A percentile compares a stretch with the other conserved stretches of the same genome.
These are phyloP conservation scores for Musa schizocarpa DNA, from an alignment of 176 grass and related monocot genomes.

Conservation along the genomic window DNA sequence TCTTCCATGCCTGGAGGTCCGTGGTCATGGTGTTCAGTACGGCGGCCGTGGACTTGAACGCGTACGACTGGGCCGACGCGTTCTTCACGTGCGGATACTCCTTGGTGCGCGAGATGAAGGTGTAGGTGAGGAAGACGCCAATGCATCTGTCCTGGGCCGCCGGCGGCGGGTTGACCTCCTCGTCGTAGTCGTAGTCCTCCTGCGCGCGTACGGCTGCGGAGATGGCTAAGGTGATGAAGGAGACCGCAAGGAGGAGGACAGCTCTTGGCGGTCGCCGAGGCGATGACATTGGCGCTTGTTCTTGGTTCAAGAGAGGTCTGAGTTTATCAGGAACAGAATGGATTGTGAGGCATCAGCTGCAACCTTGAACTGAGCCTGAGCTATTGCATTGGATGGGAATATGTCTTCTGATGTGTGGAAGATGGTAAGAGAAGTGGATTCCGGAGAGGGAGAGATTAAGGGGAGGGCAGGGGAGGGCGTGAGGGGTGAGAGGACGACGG, in stretches of 20 bases:
- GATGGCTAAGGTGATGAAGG: neutral
- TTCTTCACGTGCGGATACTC: constrained; percentile 87
- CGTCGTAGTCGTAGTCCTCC: constrained; percentile 41
- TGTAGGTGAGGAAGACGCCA: constrained; percentile 83
- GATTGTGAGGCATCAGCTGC: no score
- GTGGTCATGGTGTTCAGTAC: constrained; percentile 69
- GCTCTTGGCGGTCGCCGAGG: neutral
- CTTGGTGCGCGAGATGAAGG: constrained; percentile 64
- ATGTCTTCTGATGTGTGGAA: no score
- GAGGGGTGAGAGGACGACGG: neutral
- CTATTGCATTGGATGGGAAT: no score
- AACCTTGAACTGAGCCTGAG: no score
- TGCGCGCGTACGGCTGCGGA: constrained; percentile 20
- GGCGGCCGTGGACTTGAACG: constrained; percentile 54
- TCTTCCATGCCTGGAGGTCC: constrained; percentile 70
- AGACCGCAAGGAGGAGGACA: neutral
- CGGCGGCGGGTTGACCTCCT: constrained; percentile 2
- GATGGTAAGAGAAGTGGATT: neutral
- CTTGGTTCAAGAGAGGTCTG: neutral
- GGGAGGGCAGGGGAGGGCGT: neutral
- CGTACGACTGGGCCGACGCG: constrained; percentile 78
- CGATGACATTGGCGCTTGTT: neutral
- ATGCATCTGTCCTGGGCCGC: constrained; percentile 65
- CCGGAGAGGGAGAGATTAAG: neutral
- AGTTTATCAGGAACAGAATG: neutral